These are phyloP conservation scores for Xenoacremonium recifei DNA, from an alignment of 2,329 filamentous ascomycete genomes.

Conservation along the genomic window DNA sequence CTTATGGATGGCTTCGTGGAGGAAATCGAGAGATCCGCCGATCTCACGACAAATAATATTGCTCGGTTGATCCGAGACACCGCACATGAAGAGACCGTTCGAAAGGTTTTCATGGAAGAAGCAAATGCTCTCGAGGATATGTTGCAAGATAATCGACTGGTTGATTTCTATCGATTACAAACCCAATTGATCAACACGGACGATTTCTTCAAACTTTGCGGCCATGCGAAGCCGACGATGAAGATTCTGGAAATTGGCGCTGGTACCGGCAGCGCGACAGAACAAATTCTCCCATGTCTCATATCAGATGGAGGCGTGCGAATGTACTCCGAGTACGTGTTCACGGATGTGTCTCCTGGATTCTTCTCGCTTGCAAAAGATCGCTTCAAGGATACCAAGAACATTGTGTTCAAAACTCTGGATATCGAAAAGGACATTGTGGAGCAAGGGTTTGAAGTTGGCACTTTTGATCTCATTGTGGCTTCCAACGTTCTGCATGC, in stretches of 20 bases:
- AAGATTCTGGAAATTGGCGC: slow-evolving; percentile 20
- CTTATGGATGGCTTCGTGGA: no score
- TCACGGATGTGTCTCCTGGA: neutral
- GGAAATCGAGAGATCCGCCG: no score
- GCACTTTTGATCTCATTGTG: slow-evolving; percentile 15
- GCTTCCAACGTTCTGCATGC: slow-evolving; percentile 29
- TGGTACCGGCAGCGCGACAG: neutral
- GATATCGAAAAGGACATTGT: slow-evolving; percentile 5
- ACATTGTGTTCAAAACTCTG: slow-evolving; percentile 4
- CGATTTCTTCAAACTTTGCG: slow-evolving; percentile 5
- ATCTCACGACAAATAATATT: no score
- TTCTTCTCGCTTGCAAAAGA: neutral
- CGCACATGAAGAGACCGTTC: no score
- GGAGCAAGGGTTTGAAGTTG: slow-evolving; percentile 8
- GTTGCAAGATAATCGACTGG: no score
- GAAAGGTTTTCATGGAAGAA: no score
- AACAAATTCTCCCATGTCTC: neutral
- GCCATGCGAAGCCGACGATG: slow-evolving; percentile 20
- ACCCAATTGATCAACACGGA: neutral
- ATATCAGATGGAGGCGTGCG: neutral
- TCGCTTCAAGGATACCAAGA: neutral
- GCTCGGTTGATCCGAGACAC: no score
- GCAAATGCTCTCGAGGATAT: no score
- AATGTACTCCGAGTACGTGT: neutral
- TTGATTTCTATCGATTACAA: no score